These are phyloP conservation scores for Pleurotus sapidus DNA, from an alignment of 768 basidiomycete genomes.

Conservation along the genomic window DNA sequence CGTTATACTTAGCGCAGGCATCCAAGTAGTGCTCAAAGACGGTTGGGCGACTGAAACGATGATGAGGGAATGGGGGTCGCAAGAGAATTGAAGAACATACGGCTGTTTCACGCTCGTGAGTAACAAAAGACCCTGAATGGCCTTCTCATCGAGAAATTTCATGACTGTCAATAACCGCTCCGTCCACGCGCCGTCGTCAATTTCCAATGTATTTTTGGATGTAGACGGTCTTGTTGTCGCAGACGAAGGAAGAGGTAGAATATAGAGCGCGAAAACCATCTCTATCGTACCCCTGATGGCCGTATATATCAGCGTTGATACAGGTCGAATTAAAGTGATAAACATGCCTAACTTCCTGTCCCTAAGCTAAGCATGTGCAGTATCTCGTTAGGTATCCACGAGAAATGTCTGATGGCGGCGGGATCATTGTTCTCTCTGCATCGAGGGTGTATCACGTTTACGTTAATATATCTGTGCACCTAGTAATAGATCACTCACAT, in stretches of 20 bases:
- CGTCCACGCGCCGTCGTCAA: constrained; percentile 84
- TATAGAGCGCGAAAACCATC: constrained; percentile 63
- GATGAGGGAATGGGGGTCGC: constrained; percentile 1
- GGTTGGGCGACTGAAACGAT: constrained; percentile 54
- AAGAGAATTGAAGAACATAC: constrained; percentile 38
- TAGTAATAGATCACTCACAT: constrained; percentile 56
- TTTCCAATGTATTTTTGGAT: constrained; percentile 45
- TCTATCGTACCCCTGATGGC: constrained; percentile 57
- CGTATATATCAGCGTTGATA: not conserved
- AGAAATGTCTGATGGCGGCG: constrained; percentile 74
- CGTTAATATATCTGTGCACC: not conserved
- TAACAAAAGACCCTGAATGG: constrained; percentile 52
- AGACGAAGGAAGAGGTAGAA: constrained; percentile 73
- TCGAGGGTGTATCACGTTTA: not conserved
- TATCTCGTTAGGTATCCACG: constrained; percentile 87
- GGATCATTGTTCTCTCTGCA: constrained; percentile 77
- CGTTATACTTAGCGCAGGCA: constrained; percentile 80
- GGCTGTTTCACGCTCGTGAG: constrained; percentile 61
- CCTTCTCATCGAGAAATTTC: constrained; percentile 60
- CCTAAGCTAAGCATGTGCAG: constrained; percentile 52
- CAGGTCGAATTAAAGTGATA: too few species aligned
- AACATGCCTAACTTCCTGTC: constrained; percentile 56
- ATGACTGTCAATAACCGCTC: constrained; percentile 77
- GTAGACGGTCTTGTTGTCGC: constrained; percentile 30
- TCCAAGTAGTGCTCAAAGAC: constrained; percentile 69